These are phyloP conservation scores for Trichocladium antarcticum DNA, from an alignment of 495 filamentous ascomycete genomes.

Conservation along the genomic window DNA sequence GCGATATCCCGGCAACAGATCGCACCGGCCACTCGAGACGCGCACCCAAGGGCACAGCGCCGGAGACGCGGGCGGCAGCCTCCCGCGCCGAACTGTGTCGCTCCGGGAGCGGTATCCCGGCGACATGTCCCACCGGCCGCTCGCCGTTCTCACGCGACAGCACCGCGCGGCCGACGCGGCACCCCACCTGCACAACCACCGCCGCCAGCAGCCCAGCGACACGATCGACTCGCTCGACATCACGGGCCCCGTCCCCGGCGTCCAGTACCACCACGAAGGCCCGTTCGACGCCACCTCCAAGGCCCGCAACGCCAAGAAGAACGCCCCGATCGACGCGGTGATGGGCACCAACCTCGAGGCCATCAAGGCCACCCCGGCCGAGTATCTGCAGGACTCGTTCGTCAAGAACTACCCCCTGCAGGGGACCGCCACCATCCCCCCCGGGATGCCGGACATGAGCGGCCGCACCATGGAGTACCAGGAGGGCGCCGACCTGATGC, in stretches of 20 bases:
- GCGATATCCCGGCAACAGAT: constrained; percentile 14
- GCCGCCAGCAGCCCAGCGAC: constrained; percentile 58
- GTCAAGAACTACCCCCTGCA: constrained; percentile 71
- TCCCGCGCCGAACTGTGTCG: constrained; percentile 38
- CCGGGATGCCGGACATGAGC: constrained; percentile 52
- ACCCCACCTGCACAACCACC: constrained; percentile 43
- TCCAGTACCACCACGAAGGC: constrained; percentile 77
- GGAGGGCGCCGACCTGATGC: constrained; percentile 77
- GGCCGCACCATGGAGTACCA: constrained; percentile 68
- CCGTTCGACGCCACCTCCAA: constrained; percentile 79
- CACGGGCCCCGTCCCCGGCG: constrained; percentile 35
- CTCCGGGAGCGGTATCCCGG: constrained; percentile 47
- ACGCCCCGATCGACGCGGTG: constrained; percentile 69
- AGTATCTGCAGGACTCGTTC: constrained; percentile 67
- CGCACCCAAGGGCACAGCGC: constrained; percentile 12
- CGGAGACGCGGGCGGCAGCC: constrained; percentile 2
- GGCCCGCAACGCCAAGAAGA: constrained; percentile 54
- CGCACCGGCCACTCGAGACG: constrained; percentile 13
- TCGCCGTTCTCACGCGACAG: constrained; percentile 49
- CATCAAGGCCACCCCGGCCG: constrained; percentile 68
- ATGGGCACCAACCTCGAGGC: constrained; percentile 62
- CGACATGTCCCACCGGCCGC: constrained; percentile 50
- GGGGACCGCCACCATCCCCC: constrained; percentile 65
- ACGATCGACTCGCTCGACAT: constrained; percentile 70
- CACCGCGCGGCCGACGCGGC: constrained; percentile 49